Conservation (phyloP, 352 stramenopile species). For the Globisporangium solare region DNA sequence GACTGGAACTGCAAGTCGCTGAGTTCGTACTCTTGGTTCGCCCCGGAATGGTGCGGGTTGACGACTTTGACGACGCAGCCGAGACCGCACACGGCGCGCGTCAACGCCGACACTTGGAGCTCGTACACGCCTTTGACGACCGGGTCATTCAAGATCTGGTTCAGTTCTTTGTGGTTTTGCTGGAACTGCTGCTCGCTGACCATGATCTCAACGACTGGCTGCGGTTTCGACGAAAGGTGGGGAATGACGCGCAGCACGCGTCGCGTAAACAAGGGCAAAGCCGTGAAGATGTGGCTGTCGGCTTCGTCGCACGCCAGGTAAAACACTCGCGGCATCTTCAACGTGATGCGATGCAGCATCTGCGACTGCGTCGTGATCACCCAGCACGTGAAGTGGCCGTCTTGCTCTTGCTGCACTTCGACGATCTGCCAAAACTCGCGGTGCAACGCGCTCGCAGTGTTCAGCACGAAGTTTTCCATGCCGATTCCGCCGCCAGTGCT, state of each 20-base stretch:
- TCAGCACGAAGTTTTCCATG: constrained; percentile 81
- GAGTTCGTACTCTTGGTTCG: constrained; percentile 54
- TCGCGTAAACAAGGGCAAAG: constrained; percentile 42
- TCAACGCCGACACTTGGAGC: constrained; percentile 86
- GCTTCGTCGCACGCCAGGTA: constrained; percentile 64
- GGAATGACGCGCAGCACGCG: constrained; percentile 54
- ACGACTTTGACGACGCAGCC: constrained; percentile 81
- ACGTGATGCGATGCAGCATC: constrained; percentile 64
- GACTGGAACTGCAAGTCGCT: constrained; percentile 73
- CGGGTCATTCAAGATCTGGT: constrained; percentile 76
- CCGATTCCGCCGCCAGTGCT: constrained; percentile 39
- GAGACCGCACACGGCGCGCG: constrained; percentile 87
- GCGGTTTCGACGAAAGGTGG: constrained; percentile 46
- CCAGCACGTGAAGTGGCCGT: constrained; percentile 92
- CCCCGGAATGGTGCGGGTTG: constrained; percentile 37
- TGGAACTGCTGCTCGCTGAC: constrained; percentile 75
- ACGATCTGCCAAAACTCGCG: constrained; percentile 78
- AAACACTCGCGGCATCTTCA: constrained; percentile 69
- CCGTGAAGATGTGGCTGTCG: constrained; percentile 74
- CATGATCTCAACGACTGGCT: constrained; percentile 59
- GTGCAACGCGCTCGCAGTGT: constrained; percentile 47
- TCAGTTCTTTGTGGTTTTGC: constrained; percentile 68
- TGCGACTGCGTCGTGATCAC: constrained; percentile 88
- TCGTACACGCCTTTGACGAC: constrained; percentile 92
- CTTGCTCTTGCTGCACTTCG: constrained; percentile 70